Conservation (phyloP, 2,329 filamentous ascomycete genomes). For the Lecanosticta acicola region DNA sequence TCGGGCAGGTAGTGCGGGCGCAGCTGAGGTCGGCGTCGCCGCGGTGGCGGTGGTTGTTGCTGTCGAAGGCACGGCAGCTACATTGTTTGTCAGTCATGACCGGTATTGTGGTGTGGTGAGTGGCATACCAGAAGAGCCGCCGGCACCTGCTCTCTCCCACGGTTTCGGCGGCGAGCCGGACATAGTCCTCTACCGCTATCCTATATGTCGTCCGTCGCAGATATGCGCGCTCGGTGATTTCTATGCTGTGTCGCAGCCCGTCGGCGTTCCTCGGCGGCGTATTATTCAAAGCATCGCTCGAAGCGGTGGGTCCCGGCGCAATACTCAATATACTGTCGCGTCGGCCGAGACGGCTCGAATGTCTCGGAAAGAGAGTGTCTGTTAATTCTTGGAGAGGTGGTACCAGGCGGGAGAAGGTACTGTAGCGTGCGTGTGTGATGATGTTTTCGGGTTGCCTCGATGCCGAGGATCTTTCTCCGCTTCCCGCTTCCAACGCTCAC, state of each 20-base stretch:
- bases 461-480: neutral
- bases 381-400: no score
- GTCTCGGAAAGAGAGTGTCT: no score
- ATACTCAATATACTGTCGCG: neutral
- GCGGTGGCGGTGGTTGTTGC: constrained; percentile 37
- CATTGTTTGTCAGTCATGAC: constrained; percentile 29
- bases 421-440: neutral
- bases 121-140: constrained; percentile 26
- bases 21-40: constrained; percentile 37
- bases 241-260: neutral
- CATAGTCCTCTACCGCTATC: neutral
- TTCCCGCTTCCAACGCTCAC: neutral
- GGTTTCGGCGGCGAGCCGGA: constrained; percentile 83
- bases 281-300: neutral
- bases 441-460: neutral
- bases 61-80: constrained; percentile 41
- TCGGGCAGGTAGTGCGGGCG: constrained; percentile 72
- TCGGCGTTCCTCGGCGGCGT: neutral
- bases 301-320: no score
- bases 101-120: constrained; percentile 9
- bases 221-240: neutral
- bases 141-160: constrained; percentile 78
- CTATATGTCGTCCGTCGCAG: neutral
- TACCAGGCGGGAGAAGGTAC: neutral
- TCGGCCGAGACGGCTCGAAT: no score